These are phyloP conservation scores for Calamus simplicifolius DNA, from an alignment of 176 grass and related monocot genomes.

Conservation along the genomic window DNA sequence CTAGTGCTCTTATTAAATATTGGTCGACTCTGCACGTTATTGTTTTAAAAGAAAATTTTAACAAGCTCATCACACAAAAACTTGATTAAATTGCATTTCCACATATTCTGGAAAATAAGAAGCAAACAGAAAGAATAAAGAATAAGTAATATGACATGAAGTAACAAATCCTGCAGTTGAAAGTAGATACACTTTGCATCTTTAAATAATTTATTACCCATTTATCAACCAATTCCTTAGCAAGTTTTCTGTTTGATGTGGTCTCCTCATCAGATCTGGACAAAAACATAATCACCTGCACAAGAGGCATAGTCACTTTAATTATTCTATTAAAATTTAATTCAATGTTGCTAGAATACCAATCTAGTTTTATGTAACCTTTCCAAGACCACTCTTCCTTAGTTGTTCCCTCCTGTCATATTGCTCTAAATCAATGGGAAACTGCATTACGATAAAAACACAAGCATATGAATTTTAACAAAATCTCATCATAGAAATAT, in stretches of 20 bases:
- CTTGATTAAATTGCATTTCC: too few relatives aligned
- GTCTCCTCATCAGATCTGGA: conserved; percentile 95
- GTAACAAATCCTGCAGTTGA: conserved; percentile 5
- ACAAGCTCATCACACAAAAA: too few relatives aligned
- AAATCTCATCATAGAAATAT: too few relatives aligned
- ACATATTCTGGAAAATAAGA: not conserved
- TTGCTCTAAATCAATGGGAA: conserved; percentile 95
- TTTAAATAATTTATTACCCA: conserved; percentile 44
- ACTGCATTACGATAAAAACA: conserved; percentile 40
- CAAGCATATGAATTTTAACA: not conserved
- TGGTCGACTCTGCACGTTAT: conserved; percentile 66
- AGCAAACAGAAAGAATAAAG: too few relatives aligned
- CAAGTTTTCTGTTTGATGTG: conserved; percentile 85
- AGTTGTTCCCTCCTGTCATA: conserved; percentile 83
- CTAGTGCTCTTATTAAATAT: conserved; percentile 99
- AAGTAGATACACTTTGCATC: not conserved
- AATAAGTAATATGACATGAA: conserved; percentile 1
- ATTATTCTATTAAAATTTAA: too few relatives aligned
- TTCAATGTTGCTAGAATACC: too few relatives aligned
- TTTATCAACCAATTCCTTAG: conserved; percentile 97
- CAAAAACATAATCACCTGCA: conserved; percentile 96
- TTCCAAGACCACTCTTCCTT: conserved; percentile 90
- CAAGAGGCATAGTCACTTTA: not conserved
- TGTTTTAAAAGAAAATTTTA: not conserved
- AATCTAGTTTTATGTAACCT: conserved; percentile 27